Conservation (phyloP, 148 eudicot species). For the Salicornia ramosissima region DNA sequence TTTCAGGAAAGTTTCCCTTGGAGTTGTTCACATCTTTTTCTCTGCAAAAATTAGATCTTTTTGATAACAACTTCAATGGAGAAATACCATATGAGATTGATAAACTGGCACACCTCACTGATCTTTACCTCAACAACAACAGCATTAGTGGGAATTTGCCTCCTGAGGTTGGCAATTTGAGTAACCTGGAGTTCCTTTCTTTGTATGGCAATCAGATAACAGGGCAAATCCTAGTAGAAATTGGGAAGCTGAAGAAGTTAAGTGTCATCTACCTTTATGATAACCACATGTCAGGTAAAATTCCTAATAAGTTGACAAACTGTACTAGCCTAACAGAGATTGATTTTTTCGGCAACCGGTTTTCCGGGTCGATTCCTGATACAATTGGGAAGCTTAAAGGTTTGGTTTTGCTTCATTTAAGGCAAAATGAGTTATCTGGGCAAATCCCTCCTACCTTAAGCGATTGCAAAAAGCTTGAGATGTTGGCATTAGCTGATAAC, state of each 20-base stretch:
- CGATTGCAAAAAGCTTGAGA: conserved; percentile 61
- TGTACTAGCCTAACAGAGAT: conserved; percentile 57
- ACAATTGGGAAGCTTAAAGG: conserved; percentile 62
- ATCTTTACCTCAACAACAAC: conserved; percentile 84
- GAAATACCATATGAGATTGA: conserved; percentile 49
- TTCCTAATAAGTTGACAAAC: conserved; percentile 68
- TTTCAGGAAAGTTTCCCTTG: conserved; percentile 59
- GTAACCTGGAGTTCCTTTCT: conserved; percentile 44
- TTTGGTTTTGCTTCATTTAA: conserved; percentile 59
- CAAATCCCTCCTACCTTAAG: conserved; percentile 69
- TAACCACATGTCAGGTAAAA: conserved; percentile 63
- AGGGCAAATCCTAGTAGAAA: conserved; percentile 58
- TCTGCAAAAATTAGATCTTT: conserved; percentile 62
- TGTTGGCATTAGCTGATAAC: conserved; percentile 66
- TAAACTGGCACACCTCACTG: conserved; percentile 48
- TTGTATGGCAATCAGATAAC: conserved; percentile 61
- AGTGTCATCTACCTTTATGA: conserved; percentile 73
- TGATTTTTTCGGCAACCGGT: conserved; percentile 76
- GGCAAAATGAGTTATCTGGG: conserved; percentile 83
- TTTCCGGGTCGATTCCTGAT: conserved; percentile 66
- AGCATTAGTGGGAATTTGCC: conserved; percentile 65
- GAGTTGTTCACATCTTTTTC: conserved; percentile 49
- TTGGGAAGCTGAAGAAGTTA: conserved; percentile 56
- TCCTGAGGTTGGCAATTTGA: conserved; percentile 66
- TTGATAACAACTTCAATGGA: conserved; percentile 55